Conservation (phyloP, 306 rosid genomes). For the Delonix regia region DNA sequence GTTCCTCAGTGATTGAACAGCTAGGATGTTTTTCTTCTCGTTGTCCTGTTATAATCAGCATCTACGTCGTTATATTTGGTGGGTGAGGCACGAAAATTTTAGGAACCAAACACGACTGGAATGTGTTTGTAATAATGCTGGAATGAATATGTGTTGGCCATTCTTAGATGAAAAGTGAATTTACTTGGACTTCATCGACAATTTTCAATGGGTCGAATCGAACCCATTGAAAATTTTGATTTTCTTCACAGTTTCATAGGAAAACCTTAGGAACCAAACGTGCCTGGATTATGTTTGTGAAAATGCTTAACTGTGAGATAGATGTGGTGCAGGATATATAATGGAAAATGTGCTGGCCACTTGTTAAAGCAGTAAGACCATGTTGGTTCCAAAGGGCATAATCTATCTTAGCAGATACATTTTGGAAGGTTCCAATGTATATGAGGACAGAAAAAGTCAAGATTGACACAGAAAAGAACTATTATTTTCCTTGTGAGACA, state of each 20-base stretch:
- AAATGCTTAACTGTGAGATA: not conserved
- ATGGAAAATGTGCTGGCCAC: slow-evolving; percentile 24
- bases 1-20: slow-evolving; percentile 87
- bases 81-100: not conserved
- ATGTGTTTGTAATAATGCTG: slow-evolving; percentile 9
- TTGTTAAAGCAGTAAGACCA: not conserved
- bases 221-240: no score
- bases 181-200: no score
- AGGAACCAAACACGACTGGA: not conserved
- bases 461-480: not conserved
- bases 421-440: not conserved
- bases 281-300: not conserved
- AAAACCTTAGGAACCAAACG: not conserved
- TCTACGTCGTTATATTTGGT: not conserved
- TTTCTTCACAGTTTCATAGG: not conserved
- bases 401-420: not conserved
- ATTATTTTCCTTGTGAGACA: not conserved
- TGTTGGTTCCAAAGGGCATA: not conserved
- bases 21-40: slow-evolving; percentile 89
- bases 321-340: slow-evolving; percentile 9
- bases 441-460: not conserved
- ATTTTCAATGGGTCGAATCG: no score
- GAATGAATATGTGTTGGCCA: not conserved
- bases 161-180: not conserved
- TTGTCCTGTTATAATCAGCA: slow-evolving; percentile 64